Conservation (phyloP, 1,139 yeast species). For the Candida albicans region DNA sequence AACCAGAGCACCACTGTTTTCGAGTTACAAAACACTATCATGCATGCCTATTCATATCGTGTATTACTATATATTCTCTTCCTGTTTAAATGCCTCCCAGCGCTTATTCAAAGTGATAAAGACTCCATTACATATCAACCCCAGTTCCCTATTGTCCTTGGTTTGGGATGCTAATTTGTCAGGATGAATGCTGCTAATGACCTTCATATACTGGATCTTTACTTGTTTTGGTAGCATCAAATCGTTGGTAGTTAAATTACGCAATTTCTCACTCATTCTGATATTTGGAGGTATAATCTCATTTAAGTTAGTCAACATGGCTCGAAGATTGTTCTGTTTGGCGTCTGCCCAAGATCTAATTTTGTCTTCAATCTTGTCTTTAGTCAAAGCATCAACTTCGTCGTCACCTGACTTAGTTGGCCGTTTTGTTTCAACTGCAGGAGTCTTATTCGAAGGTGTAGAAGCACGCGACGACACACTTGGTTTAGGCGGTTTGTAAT, state of each 20-base stretch:
- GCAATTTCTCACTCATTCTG: conserved; percentile 38
- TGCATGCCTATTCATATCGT: too few relatives aligned
- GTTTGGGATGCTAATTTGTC: conserved; percentile 62
- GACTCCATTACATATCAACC: conserved; percentile 83
- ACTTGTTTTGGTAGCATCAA: conserved; percentile 90
- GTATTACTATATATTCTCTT: conserved; percentile 20
- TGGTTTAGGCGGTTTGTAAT: conserved; percentile 13
- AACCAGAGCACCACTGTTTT: too few relatives aligned
- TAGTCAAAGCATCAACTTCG: conserved; percentile 15
- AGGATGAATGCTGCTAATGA: conserved; percentile 91
- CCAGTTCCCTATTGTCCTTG: conserved; percentile 59
- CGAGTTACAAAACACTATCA: too few relatives aligned
- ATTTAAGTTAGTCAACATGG: conserved; percentile 66
- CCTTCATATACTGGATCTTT: conserved; percentile 85
- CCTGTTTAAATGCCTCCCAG: conserved; percentile 81
- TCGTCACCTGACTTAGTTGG: conserved; percentile 40
- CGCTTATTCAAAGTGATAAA: conserved; percentile 82
- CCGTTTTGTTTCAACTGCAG: conserved; percentile 15
- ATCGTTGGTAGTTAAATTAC: conserved; percentile 54
- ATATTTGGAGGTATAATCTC: conserved; percentile 59
- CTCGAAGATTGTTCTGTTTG: conserved; percentile 77
- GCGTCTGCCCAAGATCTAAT: conserved; percentile 60
- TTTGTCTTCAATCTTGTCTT: conserved; percentile 14
- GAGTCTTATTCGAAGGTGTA: conserved; percentile 14
- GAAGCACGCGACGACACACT: conserved; percentile 17